Evolutionary conservation across 1,139 yeast genomes (phyloP).

Genomic region (Taphrina sp.): DNA sequence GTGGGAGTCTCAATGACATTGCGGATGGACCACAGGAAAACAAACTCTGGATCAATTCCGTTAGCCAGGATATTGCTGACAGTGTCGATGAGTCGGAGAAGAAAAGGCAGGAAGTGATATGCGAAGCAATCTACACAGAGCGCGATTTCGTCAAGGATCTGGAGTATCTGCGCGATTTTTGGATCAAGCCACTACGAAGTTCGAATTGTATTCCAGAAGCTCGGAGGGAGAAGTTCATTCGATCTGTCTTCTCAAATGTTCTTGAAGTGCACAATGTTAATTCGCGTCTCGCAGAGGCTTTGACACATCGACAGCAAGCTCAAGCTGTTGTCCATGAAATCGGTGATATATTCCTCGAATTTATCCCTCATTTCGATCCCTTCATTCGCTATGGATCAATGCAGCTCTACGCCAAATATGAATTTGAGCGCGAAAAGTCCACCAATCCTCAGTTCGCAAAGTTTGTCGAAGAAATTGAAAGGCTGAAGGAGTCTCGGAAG

Average conservation of each 20-base stretch:
- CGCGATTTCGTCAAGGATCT: conserved; percentile 92
- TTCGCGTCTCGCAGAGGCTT: conserved; percentile 79
- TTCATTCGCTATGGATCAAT: conserved; percentile 94
- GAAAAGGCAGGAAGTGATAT: conserved; percentile 91
- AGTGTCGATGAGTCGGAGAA: conserved; percentile 79
- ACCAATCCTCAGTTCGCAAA: conserved; percentile 86
- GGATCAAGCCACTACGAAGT: conserved; percentile 85
- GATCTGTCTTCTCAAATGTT: conserved; percentile 88
- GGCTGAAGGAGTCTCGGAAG: conserved; percentile 83
- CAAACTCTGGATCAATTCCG: conserved; percentile 92
- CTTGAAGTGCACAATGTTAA: conserved; percentile 83
- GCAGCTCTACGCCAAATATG: conserved; percentile 91
- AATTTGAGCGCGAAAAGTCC: conserved; percentile 90
- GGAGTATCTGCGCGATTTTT: conserved; percentile 88
- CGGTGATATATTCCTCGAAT: conserved; percentile 83
- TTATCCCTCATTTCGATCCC: conserved; percentile 84
- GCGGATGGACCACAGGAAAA: conserved; percentile 67
- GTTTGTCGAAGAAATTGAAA: conserved; percentile 87
- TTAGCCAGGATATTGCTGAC: conserved; percentile 75
- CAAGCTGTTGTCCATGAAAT: conserved; percentile 81
- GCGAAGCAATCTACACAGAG: conserved; percentile 91
- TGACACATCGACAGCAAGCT: conserved; percentile 82
- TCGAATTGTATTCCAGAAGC: conserved; percentile 83
- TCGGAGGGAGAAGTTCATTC: conserved; percentile 84
- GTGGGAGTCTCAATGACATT: conserved; percentile 64